Evolutionary conservation across 352 stramenopile species (phyloP), one percentile per base, ranked within the genome.

Genomic region (Pythium folliculosum): DNA sequence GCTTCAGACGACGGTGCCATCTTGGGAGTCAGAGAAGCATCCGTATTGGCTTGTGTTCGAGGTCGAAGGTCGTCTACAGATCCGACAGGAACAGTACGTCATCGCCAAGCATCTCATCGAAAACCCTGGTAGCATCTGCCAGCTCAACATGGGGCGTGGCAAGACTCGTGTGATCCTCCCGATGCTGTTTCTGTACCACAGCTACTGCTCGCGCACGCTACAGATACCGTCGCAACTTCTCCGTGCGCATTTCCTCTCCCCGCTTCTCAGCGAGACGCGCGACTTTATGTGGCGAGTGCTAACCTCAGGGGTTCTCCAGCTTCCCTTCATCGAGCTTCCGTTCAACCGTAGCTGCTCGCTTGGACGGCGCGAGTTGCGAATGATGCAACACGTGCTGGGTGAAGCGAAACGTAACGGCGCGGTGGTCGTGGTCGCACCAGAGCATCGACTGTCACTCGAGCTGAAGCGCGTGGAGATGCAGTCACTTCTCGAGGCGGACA

Each of bases 371-470:
- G 67, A 63, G 8, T 40, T 89, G 4, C 43, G 55, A 21, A 49
- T 77, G 8, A 71, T 94, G 10, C 65, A 61, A 6, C 71, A 89
- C 40, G 44, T 19, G 0, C 23, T 91, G 0, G 49, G 78, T 1
- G 72, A 86, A 16, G 65, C 77, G 3, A 77, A 76, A 49, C 6
- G 45, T 2, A 62, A 65, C 21, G 71, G 80, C 0, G 84, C 77
- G 2, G 78, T 88, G 40, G 44, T 96, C 32, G 71, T 96, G 17
- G 74, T 97, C 40, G 72, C 91, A 35, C 89, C 90, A 7, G 89
- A 96, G 70, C 81, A 96, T 69, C 77, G 89, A n/a, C 81, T 96
- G 58, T 97, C 90, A 16, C 72, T 97, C 5, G 81, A 95, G 60
- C 72, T 98, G 0, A 97, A 97, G 70, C 60, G 49, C 0, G 70